Evolutionary conservation across 345 rosid species (phyloP), one percentile per base, ranked within the genome.

Genomic region (Cardamine occulta): DNA sequence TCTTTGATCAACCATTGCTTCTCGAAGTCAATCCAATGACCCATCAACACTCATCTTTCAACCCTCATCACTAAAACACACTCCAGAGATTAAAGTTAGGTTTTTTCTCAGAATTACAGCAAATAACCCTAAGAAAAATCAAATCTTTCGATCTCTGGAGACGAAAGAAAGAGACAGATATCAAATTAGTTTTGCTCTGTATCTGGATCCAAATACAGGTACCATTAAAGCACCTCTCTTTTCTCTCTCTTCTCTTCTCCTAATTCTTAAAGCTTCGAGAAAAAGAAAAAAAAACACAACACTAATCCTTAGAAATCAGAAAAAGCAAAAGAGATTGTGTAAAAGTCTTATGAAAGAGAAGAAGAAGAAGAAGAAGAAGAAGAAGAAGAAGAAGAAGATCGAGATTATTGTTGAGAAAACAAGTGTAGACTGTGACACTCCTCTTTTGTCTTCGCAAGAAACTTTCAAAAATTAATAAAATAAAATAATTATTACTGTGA

Each of bases 1-100:
- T 31, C 63, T 67, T 66, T 55, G 88, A 86, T 86, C 87, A 83
- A 74, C 87, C 98, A 94, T 91, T 84, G 85, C 80, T 88, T 61
- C 66, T 75, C 51, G 1, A 37, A 48, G 39, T 63, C 68, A 63
- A 63, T 44, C 24, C 68, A 63, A 44, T 11, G 68, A 63, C 68
- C 68, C 68, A 42, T 63, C 66, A 72, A 65, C 67, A 62, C 70
- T 81, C 84, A 81, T 81, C 47, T 45, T 45, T 9, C 1, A 45
- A 45, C 51, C 19, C 21, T 47, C 51, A 47, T 56, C 65, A 59
- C 56, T 65, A 48, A 48, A 47, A 23, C 23, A 57, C 28, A 3
- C 8, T 61, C 64, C 12, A 31, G 35, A 56, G 45, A 47, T 47
- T 47, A 61, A 53, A 39, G 29, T 23, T 12, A 21, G 29, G 1